These are phyloP conservation scores for Monilinia aucupariae DNA, from an alignment of 2,329 filamentous ascomycete genomes.

Conservation along the genomic window DNA sequence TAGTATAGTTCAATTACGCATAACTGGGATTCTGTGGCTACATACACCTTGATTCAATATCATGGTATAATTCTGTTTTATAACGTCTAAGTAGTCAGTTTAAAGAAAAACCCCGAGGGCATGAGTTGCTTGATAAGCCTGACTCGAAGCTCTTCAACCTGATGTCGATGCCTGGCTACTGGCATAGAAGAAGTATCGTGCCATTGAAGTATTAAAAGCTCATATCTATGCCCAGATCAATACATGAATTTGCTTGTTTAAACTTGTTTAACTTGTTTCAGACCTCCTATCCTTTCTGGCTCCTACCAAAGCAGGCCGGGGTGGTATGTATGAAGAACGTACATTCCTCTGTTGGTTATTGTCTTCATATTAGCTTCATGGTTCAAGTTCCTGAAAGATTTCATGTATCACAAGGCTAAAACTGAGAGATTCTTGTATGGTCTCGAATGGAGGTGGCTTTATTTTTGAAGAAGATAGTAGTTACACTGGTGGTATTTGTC, in stretches of 20 bases:
- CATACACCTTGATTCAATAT: background rate
- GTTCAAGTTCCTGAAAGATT: background rate
- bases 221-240: background rate
- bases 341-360: background rate
- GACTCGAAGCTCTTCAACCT: background rate
- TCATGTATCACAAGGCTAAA: background rate
- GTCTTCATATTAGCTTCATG: background rate
- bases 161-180: background rate
- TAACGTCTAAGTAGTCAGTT: background rate
- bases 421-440: background rate
- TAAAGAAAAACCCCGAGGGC: background rate
- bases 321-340: background rate
- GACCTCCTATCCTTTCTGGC: background rate
- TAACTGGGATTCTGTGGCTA: background rate
- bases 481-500: background rate
- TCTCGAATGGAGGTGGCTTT: background rate
- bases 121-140: background rate
- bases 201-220: background rate
- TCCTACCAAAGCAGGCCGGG: background rate
- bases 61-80: background rate
- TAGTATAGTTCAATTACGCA: background rate
- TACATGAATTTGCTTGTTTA: background rate
- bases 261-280: background rate
- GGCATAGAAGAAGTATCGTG: background rate
- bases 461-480: background rate